Evolutionary conservation across 257 asterid genomes (phyloP).

Genomic region (Solanum chiquidenum): DNA sequence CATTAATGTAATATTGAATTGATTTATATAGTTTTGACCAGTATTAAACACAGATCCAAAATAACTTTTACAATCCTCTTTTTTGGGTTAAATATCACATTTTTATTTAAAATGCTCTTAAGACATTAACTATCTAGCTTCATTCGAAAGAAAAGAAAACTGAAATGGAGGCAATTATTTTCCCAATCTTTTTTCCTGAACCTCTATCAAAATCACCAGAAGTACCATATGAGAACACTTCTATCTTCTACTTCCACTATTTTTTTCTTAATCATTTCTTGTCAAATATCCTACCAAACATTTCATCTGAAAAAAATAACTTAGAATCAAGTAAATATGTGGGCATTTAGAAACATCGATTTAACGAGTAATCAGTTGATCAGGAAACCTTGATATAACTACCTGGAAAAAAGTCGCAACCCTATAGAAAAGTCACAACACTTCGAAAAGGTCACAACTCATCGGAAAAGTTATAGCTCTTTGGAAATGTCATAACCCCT

Average conservation of each 20-base stretch:
- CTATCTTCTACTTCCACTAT: not conserved
- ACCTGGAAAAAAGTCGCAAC: not conserved
- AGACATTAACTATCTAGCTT: no score
- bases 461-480: no score
- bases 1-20: not conserved
- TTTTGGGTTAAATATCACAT: not conserved
- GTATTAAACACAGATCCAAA: not conserved
- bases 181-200: not conserved
- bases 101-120: no score
- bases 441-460: no score
- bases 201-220: not conserved
- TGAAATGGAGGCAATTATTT: not conserved
- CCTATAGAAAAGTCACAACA: no score
- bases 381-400: not conserved
- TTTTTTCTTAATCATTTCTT: not conserved
- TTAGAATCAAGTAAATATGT: not conserved
- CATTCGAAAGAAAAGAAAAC: not conserved
- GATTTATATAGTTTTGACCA: not conserved
- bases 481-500: no score
- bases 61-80: not conserved
- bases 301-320: not conserved
- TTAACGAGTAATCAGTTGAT: not conserved
- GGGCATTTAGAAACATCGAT: not conserved
- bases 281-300: not conserved
- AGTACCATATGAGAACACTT: not conserved